These are phyloP conservation scores for Linnemannia elongata DNA, from an alignment of 192 early-diverging fungal species.

Conservation along the genomic window DNA sequence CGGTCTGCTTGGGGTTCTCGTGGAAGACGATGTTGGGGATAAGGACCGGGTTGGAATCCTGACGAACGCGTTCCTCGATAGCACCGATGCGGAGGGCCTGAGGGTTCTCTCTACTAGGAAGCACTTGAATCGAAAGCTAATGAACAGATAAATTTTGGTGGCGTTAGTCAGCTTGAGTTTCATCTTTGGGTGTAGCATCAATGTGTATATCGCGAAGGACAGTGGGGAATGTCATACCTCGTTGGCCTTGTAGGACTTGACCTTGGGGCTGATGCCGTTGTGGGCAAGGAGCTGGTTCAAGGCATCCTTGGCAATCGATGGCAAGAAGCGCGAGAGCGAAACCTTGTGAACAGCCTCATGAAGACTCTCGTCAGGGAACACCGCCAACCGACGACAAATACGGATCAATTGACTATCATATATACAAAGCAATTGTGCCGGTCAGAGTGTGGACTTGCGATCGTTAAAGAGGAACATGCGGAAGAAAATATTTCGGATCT, in stretches of 20 bases:
- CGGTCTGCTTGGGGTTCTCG: constrained; percentile 81
- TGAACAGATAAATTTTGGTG: not conserved
- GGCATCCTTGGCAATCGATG: constrained; percentile 73
- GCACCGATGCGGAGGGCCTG: constrained; percentile 66
- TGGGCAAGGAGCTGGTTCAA: constrained; percentile 71
- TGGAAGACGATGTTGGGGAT: constrained; percentile 77
- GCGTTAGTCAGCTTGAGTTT: not conserved
- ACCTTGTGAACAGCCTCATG: constrained; percentile 74
- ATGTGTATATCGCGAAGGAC: not conserved
- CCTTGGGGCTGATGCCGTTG: constrained; percentile 64
- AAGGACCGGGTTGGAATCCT: constrained; percentile 72
- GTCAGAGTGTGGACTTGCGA: not conserved
- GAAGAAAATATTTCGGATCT: not conserved
- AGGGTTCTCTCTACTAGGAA: constrained; percentile 64
- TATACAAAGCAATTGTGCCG: not conserved
- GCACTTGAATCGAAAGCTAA: constrained; percentile 63
- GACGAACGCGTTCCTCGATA: constrained; percentile 61
- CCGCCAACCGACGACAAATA: constrained; percentile 73
- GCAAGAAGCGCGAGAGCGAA: constrained; percentile 80
- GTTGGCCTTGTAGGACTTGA: constrained; percentile 41
- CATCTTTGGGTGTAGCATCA: not conserved
- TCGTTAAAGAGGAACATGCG: not conserved
- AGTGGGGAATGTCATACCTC: constrained; percentile 20
- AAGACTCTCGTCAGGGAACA: constrained; percentile 74
- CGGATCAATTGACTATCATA: constrained; percentile 77